Evolutionary conservation across 2,329 filamentous ascomycete species (phyloP).

Genomic region (Dactylellina drechsleri): DNA sequence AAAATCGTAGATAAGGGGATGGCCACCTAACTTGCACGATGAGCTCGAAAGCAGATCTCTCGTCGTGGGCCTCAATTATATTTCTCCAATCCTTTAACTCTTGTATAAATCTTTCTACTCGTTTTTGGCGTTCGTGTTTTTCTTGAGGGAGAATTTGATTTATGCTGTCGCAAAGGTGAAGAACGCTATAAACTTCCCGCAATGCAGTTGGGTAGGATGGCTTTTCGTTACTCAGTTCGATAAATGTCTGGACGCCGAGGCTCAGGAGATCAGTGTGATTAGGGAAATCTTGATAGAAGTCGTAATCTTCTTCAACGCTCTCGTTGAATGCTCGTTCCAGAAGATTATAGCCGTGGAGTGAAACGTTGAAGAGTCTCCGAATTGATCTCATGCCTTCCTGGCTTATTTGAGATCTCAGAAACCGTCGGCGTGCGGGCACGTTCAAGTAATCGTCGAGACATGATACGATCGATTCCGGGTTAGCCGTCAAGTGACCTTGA

Average conservation of each 20-base stretch:
- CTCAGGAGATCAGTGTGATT: conserved; percentile 43
- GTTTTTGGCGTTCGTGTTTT: conserved; percentile 30
- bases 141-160: conserved; percentile 42
- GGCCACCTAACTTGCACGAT: conserved; percentile 47
- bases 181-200: conserved; percentile 43
- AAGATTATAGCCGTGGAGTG: conserved; percentile 43
- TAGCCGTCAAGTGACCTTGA: conserved; percentile 8
- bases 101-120: conserved; percentile 28
- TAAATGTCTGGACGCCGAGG: conserved; percentile 46
- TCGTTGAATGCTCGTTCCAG: conserved; percentile 37
- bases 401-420: conserved; percentile 42
- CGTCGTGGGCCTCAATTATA: conserved; percentile 34
- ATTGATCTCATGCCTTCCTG: conserved; percentile 48
- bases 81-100: conserved; percentile 47
- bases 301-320: conserved; percentile 31
- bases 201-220: conserved; percentile 46
- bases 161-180: conserved; percentile 48
- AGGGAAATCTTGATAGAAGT: conserved; percentile 44
- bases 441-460: conserved; percentile 40
- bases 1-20: conserved; percentile 15
- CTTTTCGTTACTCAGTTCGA: conserved; percentile 45
- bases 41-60: conserved; percentile 33
- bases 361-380: conserved; percentile 41
- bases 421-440: conserved; percentile 27
- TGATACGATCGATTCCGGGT: conserved; percentile 32